phyloP scores from a whole-genome alignment of 1,284 basidiomycete species.

The Ustilago crameri region DNA sequence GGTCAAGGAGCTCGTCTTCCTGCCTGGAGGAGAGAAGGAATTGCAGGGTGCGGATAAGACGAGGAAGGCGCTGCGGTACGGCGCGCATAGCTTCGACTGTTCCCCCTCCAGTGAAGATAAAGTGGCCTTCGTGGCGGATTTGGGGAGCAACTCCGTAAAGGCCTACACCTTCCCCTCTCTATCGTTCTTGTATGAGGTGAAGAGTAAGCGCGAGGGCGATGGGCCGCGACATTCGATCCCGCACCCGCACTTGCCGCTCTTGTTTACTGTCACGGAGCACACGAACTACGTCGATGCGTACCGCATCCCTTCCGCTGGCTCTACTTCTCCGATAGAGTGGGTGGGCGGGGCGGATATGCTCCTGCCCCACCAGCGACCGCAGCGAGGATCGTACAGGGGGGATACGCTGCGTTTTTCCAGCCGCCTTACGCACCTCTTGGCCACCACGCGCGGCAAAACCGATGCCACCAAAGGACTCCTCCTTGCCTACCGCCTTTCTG shows the following conservation, averaged over 20 bases:
- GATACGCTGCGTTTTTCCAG: conserved; percentile 62
- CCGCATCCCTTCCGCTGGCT: conserved; percentile 1
- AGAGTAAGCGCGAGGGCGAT: conserved; percentile 35
- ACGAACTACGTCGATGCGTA: conserved; percentile 54
- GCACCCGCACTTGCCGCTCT: conserved; percentile 30
- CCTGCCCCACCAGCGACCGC: conserved; percentile 1
- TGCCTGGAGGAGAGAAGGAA: conserved; percentile 29
- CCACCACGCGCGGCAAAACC: conserved; percentile 58
- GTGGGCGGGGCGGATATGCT: conserved; percentile 25
- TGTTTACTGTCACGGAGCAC: conserved; percentile 63
- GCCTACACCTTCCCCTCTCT: conserved; percentile 43
- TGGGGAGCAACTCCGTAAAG: conserved; percentile 59
- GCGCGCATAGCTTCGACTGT: conserved; percentile 56
- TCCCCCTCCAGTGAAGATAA: conserved; percentile 10
- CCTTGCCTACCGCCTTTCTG: conserved; percentile 33
- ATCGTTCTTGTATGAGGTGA: conserved; percentile 26
- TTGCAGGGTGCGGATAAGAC: conserved; percentile 52
- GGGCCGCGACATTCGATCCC: conserved; percentile 62
- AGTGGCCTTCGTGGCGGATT: conserved; percentile 57
- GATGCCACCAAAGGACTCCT: conserved; percentile 32
- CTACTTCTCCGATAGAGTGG: not conserved
- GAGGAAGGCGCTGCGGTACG: conserved; percentile 51
- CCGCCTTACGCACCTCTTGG: conserved; percentile 43
- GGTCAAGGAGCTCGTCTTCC: conserved; percentile 52
- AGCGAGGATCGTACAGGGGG: conserved; percentile 44